Conservation (phyloP, 306 rosid species). For the Abrus pulchellus region DNA sequence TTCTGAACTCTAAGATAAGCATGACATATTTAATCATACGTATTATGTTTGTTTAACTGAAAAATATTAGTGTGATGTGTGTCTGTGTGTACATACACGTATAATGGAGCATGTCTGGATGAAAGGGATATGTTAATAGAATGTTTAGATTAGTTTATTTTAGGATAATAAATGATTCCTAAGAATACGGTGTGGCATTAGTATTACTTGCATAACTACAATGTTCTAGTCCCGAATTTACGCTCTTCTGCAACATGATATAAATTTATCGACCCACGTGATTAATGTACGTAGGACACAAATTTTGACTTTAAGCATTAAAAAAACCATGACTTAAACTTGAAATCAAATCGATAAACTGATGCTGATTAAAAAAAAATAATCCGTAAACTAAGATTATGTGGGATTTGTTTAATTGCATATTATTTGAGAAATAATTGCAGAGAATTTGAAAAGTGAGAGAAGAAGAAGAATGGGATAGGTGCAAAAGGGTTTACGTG, state of each 20-base stretch:
- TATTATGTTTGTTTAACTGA: no score
- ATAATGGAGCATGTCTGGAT: not conserved
- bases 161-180: not conserved
- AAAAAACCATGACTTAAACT: not conserved
- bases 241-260: not conserved
- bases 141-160: not conserved
- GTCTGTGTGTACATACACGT: no score
- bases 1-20: no score
- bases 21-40: no score
- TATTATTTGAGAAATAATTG: not conserved
- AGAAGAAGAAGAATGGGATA: not conserved
- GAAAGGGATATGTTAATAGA: not conserved
- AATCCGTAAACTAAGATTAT: no score
- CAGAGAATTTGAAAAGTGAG: not conserved
- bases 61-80: not conserved
- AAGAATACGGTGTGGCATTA: not conserved
- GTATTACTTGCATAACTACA: not conserved
- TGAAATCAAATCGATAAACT: conserved; percentile 16
- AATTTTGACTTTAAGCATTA: not conserved
- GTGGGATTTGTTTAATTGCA: no score
- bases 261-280: not conserved
- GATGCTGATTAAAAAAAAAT: not conserved
- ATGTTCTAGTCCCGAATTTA: not conserved
- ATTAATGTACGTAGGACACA: not conserved
- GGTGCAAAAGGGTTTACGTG: not conserved